phyloP scores from a whole-genome alignment of 208 protist species.

The Leishmania tarentolae region DNA sequence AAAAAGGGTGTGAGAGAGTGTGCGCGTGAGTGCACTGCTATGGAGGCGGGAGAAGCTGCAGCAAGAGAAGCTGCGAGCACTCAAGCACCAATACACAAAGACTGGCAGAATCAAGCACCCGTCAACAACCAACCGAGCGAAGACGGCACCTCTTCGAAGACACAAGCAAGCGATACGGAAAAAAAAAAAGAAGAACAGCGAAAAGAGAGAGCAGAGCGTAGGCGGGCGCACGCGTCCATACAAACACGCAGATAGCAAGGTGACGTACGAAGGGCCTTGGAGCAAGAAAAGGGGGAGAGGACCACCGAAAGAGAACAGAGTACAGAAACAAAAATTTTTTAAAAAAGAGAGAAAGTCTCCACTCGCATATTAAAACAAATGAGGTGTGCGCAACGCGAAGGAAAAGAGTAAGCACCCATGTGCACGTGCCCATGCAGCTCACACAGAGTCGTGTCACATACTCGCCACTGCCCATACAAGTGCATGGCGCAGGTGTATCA shows the following conservation, averaged over 20 bases:
- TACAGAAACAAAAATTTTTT: background rate
- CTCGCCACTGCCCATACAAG: background rate
- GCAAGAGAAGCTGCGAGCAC: background rate
- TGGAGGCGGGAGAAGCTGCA: background rate
- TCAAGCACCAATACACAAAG: too few species aligned
- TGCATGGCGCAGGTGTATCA: background rate
- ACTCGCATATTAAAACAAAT: background rate
- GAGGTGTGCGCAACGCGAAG: background rate
- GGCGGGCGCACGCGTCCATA: too few species aligned
- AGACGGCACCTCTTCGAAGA: too few species aligned
- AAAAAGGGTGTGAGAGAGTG: background rate
- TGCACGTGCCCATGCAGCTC: background rate
- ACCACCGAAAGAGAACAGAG: background rate
- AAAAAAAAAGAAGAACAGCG: background rate
- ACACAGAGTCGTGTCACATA: background rate
- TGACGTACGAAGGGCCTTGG: background rate
- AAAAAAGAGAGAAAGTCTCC: background rate
- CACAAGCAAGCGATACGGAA: background rate
- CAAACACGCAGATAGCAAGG: background rate
- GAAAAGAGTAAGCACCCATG: background rate
- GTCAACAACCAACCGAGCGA: too few species aligned
- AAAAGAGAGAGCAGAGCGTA: background rate
- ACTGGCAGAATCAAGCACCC: too few species aligned
- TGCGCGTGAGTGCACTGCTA: background rate
- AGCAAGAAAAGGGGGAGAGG: background rate